Evolutionary conservation across 108 stramenopile genomes (phyloP), one percentile per base, ranked within the genome.

Genomic region (Conticribra weissflogii): DNA sequence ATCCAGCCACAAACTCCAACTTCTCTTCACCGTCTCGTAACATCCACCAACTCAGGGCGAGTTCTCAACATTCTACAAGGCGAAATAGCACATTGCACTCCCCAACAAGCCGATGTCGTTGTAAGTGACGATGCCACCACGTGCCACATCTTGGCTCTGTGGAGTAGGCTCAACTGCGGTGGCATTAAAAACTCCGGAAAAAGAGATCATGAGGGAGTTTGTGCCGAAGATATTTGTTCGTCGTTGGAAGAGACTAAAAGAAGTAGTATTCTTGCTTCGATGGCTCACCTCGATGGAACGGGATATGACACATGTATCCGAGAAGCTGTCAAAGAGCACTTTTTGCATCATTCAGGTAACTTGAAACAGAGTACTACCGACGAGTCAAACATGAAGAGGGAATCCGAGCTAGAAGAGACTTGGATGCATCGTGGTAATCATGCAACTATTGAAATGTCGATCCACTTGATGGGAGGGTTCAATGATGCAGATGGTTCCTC

Each of bases 381-480:
- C 12, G 12, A 41, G 12, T 41, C 36, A 51, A 58, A 80, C 47
- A 71, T 57, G 52, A 59, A 62, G 28, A 33, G 19, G 12, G 53
- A 65, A 12, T 22, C 2, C 24, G 34, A 47, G 21, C n/a, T n/a
- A n/a, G 30, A 51, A 5, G 47, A 0, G 49, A 12, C 30, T 8
- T 1, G 12, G 17, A 16, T 28, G 0, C 17, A 24, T 4, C 8
- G 31, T 19, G 45, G 12, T 9, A 3, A 18, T 44, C 33, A 27
- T 47, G 28, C 61, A 0, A 24, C 33, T 7, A 73, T 92, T 33
- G 64, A 86, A 12, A 65, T 95, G n/a, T 77, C 85, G n/a, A 64
- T 95, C 58, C 86, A 95, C 56, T 53, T 95, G 2, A 58, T 95
- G 73, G 93, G 93, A 24, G 93, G 93, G 2, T 95, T 85, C 68